Conservation (phyloP, 192 early-diverging fungal species). For the Umbelopsis sp. region DNA sequence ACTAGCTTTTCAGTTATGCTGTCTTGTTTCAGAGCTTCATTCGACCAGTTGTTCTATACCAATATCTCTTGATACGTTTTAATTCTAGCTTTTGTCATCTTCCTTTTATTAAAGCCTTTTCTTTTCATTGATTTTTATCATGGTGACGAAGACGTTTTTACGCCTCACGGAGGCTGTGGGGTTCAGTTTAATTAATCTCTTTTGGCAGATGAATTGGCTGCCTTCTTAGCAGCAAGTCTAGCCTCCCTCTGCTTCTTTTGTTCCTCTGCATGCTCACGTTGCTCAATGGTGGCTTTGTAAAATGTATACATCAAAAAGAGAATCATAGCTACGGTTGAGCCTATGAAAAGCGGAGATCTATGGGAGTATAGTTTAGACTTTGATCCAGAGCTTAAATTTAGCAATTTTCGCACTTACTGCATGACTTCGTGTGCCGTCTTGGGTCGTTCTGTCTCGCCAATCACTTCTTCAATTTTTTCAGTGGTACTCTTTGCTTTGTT, state of each 20-base stretch:
- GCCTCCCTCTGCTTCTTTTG: neutral
- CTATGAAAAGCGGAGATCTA: neutral
- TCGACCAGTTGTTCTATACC: too few species aligned
- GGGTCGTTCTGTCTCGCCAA: neutral
- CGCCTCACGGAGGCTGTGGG: neutral
- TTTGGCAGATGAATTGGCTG: neutral
- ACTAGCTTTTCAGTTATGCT: neutral
- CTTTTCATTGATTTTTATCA: neutral
- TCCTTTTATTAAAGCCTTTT: neutral
- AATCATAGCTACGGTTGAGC: neutral
- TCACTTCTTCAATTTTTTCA: neutral
- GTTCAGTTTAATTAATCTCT: neutral
- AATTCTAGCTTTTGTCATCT: neutral
- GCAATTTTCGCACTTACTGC: neutral
- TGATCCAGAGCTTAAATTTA: neutral
- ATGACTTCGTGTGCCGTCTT: neutral
- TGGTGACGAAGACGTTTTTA: too few species aligned
- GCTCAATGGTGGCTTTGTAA: neutral
- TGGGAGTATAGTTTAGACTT: neutral
- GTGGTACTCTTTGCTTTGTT: neutral
- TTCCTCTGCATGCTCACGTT: neutral
- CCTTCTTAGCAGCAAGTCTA: constrained; percentile 12
- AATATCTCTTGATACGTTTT: neutral
- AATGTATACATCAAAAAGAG: neutral
- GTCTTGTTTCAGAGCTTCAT: too few species aligned